Conservation (phyloP, 2,329 filamentous ascomycete genomes). For the Meredithiella fracta region DNA sequence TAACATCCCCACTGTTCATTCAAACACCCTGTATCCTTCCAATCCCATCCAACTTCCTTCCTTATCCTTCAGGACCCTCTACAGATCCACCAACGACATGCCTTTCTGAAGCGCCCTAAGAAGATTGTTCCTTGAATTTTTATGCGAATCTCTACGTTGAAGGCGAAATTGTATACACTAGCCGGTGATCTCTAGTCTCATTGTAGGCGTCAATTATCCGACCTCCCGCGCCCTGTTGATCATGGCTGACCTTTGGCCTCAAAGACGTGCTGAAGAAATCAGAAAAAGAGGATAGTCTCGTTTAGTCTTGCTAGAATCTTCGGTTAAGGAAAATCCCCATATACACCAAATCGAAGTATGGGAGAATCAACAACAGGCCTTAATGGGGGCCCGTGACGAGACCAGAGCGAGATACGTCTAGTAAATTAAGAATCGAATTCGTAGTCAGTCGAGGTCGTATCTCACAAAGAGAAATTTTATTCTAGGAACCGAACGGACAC, state of each 20-base stretch:
- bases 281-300: conserved; percentile 3
- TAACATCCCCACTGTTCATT: neutral
- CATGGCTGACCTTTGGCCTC: neutral
- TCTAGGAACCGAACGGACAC: too few relatives aligned
- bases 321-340: conserved; percentile 1
- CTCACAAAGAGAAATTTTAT: too few relatives aligned
- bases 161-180: neutral
- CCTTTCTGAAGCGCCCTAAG: neutral
- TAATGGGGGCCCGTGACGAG: neutral
- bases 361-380: neutral
- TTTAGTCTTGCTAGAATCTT: conserved; percentile 2
- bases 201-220: neutral
- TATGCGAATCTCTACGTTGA: neutral
- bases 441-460: too few relatives aligned
- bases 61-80: neutral
- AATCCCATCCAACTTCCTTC: neutral
- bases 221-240: neutral
- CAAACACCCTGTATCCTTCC: neutral
- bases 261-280: neutral
- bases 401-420: neutral
- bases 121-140: neutral
- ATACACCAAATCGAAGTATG: neutral
- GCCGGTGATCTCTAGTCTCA: too few relatives aligned
- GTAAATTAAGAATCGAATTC: neutral
- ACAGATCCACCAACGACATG: neutral